Evolutionary conservation across 768 basidiomycete genomes (phyloP).

Genomic region (Macrolepiota albuminosa): DNA sequence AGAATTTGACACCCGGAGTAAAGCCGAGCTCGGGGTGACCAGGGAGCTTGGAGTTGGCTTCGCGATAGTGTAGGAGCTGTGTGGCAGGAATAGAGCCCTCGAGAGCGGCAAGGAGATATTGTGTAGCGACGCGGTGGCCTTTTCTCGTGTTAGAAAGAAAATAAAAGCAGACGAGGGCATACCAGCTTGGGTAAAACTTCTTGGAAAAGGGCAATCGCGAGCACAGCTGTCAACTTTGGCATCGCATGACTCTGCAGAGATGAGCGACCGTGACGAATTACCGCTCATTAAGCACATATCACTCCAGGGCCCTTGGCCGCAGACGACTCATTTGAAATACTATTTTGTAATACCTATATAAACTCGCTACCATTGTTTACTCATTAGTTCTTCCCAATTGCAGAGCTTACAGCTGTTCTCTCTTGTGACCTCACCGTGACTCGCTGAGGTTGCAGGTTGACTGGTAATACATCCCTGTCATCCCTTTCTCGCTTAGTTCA

Average conservation of each 20-base stretch:
- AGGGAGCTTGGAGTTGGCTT: slow-evolving; percentile 81
- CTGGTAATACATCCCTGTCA: neutral
- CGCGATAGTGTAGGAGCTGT: slow-evolving; percentile 81
- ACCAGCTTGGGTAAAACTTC: slow-evolving; percentile 75
- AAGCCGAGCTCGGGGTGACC: slow-evolving; percentile 88
- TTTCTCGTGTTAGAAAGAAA: neutral
- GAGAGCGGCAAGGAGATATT: slow-evolving; percentile 78
- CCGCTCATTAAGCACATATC: no score
- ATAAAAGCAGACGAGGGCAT: slow-evolving; percentile 17
- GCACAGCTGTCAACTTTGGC: neutral
- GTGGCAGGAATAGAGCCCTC: slow-evolving; percentile 68
- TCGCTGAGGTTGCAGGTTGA: neutral
- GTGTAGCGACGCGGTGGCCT: slow-evolving; percentile 87
- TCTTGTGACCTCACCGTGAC: no score
- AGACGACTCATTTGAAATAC: no score
- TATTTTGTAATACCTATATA: no score
- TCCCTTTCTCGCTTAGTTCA: neutral
- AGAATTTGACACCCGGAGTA: slow-evolving; percentile 91
- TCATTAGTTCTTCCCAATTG: no score
- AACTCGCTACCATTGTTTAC: no score
- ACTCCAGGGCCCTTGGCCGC: no score
- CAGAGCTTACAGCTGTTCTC: no score
- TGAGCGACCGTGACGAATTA: no score
- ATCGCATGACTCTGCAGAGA: neutral
- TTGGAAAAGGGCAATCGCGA: slow-evolving; percentile 47